A percentile compares a stretch with the other conserved stretches of the same genome.
Conservation (phyloP, 129 eudicot species). For the Flaveria trinervia region DNA sequence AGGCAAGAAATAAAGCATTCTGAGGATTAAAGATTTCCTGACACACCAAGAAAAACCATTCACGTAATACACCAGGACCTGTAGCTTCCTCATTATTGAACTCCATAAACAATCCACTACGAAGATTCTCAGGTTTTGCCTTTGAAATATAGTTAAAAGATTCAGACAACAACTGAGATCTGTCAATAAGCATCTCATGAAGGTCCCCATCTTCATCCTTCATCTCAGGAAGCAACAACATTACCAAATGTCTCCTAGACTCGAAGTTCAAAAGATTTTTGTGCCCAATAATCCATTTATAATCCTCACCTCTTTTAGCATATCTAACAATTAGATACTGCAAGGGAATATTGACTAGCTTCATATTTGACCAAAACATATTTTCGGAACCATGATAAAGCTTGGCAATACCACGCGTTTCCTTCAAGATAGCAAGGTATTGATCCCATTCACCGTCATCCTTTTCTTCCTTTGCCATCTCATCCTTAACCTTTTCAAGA, state of each 20-base stretch:
- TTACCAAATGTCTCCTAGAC: conserved; percentile 73
- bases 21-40: conserved; percentile 83
- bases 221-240: conserved; percentile 79
- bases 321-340: conserved; percentile 49
- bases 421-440: conserved; percentile 62
- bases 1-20: conserved; percentile 76
- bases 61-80: conserved; percentile 92
- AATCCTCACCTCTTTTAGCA: conserved; percentile 61
- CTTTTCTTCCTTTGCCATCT: conserved; percentile 32
- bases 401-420: conserved; percentile 47
- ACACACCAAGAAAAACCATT: conserved; percentile 93
- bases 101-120: conserved; percentile 69
- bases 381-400: conserved; percentile 53
- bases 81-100: conserved; percentile 94
- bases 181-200: conserved; percentile 90
- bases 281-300: conserved; percentile 62
- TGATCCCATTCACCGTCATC: conserved; percentile 51
- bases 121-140: conserved; percentile 54
- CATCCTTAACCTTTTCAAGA: conserved; percentile 50
- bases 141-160: conserved; percentile 69
- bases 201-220: conserved; percentile 68
- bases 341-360: conserved; percentile 46
- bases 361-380: conserved; percentile 51
- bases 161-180: conserved; percentile 72
- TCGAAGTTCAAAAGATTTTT: conserved; percentile 66